Evolutionary conservation across 1,284 basidiomycete species (phyloP).

Genomic region (Sporisorium reilianum): DNA sequence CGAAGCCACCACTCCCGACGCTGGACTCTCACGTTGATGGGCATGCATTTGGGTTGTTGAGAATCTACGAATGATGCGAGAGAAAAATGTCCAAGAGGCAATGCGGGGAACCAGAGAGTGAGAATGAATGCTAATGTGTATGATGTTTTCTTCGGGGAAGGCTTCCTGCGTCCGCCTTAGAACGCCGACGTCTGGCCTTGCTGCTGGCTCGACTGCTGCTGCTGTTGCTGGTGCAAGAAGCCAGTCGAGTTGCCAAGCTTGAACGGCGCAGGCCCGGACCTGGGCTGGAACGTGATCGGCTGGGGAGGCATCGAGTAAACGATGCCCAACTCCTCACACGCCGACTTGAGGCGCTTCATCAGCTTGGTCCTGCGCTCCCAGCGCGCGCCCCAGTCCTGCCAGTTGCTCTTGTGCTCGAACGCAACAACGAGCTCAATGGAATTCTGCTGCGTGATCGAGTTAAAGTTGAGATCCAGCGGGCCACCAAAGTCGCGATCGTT

Average conservation of each 20-base stretch:
- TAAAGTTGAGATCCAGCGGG: slow-evolving; percentile 67
- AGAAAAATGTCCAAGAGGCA: no score
- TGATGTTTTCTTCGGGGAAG: no score
- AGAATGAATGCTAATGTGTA: neutral
- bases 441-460: slow-evolving; percentile 67
- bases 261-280: slow-evolving; percentile 46
- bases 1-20: no score
- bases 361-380: slow-evolving; percentile 70
- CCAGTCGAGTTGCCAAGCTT: slow-evolving; percentile 20
- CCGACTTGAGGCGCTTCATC: slow-evolving; percentile 61
- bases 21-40: no score
- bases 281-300: slow-evolving; percentile 62
- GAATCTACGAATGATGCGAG: no score
- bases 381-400: slow-evolving; percentile 87
- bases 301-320: slow-evolving; percentile 60
- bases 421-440: slow-evolving; percentile 72
- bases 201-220: neutral
- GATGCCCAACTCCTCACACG: slow-evolving; percentile 56
- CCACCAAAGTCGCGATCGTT: slow-evolving; percentile 75
- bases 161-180: no score
- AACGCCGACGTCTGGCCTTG: slow-evolving; percentile 14
- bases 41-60: no score
- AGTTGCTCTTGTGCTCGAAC: slow-evolving; percentile 84
- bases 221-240: slow-evolving; percentile 3
- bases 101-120: neutral